Percentiles rank a stretch among this genome's conserved stretches.
Conservation (phyloP, 2,329 filamentous ascomycete species). For the Ophiostoma ips region DNA sequence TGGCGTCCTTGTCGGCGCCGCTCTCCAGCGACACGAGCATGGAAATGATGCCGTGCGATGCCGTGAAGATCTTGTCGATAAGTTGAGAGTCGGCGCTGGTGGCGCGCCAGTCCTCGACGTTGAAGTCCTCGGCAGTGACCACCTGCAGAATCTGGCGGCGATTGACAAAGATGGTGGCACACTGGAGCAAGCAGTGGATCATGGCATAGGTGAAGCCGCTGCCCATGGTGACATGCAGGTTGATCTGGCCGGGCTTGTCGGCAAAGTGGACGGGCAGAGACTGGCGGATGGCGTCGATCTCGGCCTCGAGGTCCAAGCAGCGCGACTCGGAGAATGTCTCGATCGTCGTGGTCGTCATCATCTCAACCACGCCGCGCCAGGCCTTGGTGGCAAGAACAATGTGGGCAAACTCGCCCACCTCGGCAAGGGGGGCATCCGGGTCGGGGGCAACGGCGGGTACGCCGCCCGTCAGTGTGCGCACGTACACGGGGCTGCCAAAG, state of each 20-base stretch:
- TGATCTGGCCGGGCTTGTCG: constrained; percentile 47
- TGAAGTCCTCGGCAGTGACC: constrained; percentile 38
- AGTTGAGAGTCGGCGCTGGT: constrained; percentile 33
- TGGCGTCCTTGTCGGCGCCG: constrained; percentile 41
- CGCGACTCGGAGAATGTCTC: constrained; percentile 40
- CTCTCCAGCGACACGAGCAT: constrained; percentile 41
- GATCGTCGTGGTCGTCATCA: constrained; percentile 41
- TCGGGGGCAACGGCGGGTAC: constrained; percentile 26
- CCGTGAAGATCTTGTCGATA: constrained; percentile 42
- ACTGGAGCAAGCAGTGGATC: constrained; percentile 47
- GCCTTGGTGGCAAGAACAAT: constrained; percentile 47
- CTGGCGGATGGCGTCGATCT: constrained; percentile 40
- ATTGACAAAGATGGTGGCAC: constrained; percentile 46
- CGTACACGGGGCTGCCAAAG: constrained; percentile 44
- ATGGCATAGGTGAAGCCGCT: constrained; percentile 49
- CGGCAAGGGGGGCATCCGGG: constrained; percentile 26
- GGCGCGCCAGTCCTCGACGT: constrained; percentile 36
- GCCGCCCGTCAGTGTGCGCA: constrained; percentile 37
- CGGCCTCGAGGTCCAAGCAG: constrained; percentile 35
- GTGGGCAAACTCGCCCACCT: constrained; percentile 47
- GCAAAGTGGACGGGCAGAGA: constrained; percentile 45
- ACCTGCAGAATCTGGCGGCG: constrained; percentile 44
- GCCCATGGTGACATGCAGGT: constrained; percentile 49
- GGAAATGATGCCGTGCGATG: constrained; percentile 44
- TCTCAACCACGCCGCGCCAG: constrained; percentile 48